These are phyloP conservation scores for Boechera divaricarpa DNA, from an alignment of 345 rosid species.

Conservation along the genomic window DNA sequence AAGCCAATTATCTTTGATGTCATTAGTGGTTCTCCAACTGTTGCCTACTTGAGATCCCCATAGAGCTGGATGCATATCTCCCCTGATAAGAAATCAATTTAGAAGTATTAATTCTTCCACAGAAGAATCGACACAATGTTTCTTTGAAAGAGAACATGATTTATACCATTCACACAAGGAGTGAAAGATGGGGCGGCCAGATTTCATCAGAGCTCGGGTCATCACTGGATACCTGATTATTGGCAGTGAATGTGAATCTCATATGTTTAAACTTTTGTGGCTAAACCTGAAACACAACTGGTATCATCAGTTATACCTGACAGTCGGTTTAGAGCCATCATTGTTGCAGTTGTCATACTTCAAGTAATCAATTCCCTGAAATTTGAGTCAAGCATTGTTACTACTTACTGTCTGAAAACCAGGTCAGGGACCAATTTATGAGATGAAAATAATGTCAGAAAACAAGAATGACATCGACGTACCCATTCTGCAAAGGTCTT, in stretches of 20 bases:
- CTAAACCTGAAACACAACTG: neutral
- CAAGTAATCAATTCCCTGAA: conserved; percentile 86
- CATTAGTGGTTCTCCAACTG: conserved; percentile 95
- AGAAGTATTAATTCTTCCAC: neutral
- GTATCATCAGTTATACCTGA: conserved; percentile 51
- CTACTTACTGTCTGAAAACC: conserved; percentile 12
- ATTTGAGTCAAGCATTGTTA: conserved; percentile 21
- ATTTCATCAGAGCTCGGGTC: conserved; percentile 79
- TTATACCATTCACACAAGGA: conserved; percentile 91
- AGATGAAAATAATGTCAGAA: conserved; percentile 23
- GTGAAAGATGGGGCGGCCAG: conserved; percentile 77
- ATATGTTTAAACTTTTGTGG: neutral
- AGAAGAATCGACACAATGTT: neutral
- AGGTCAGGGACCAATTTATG: neutral
- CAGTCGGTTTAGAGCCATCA: conserved; percentile 66
- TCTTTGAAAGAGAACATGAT: neutral
- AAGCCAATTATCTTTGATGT: conserved; percentile 74
- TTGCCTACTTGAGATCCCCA: conserved; percentile 85
- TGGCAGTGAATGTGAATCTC: neutral
- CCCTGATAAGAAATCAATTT: conserved; percentile 48
- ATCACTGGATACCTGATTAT: conserved; percentile 76
- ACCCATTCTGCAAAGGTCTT: conserved; percentile 93
- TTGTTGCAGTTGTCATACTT: conserved; percentile 89
- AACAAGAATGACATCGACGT: conserved; percentile 9
- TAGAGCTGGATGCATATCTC: conserved; percentile 88